Base-by-base conservation (phyloP, 129 eudicot genomes). In the Flaveria linearis region DNA sequence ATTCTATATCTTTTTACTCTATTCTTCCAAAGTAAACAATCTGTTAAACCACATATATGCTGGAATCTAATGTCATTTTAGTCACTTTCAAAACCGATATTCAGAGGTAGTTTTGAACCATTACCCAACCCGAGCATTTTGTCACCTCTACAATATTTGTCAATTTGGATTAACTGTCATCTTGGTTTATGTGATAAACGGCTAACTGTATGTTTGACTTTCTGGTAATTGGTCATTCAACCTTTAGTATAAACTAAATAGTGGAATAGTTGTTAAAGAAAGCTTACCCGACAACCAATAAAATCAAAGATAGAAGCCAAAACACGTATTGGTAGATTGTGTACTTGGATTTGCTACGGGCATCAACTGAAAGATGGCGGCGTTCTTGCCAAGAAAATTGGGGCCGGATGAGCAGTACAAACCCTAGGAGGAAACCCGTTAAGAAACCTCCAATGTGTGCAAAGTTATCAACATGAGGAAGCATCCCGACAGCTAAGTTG, bases 381-480 rank as follows among this genome's bases (percentile, higher is more conserved):
- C 86, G 68, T 73, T 88, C 96, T 53, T 76, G 72, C 96, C 95
- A 93, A 22, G 96, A 89, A 83, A 83, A 90, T 58, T 91, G 97
- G 33, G 93, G 96, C 33, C 93, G 88, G 1, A 88, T 68, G 57
- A 93, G 88, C 33, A 90, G 72, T 15, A 93, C 79, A 79, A 93
- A 94, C 17, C 98, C 98, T 12, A 88, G 90, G 39, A 93, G 88
- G 56, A 93, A 88, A 61, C 98, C 98, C 7, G 87, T 61, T 28
- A 88, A 33, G 78, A 93, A 90, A 3, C 97, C 98, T 73, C 98
- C 98, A 47, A 93, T 86, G 68, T 88, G 97, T 7, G 96, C 97
- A 72, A 88, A 93, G 75, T 93, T 93, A 81, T 93, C 98, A 14
- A 90, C 96, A 56, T 87, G 96, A 49, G 98, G 98, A 47, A 93